Evolutionary conservation across 345 rosid genomes (phyloP).

Genomic region (Adansonia digitata): DNA sequence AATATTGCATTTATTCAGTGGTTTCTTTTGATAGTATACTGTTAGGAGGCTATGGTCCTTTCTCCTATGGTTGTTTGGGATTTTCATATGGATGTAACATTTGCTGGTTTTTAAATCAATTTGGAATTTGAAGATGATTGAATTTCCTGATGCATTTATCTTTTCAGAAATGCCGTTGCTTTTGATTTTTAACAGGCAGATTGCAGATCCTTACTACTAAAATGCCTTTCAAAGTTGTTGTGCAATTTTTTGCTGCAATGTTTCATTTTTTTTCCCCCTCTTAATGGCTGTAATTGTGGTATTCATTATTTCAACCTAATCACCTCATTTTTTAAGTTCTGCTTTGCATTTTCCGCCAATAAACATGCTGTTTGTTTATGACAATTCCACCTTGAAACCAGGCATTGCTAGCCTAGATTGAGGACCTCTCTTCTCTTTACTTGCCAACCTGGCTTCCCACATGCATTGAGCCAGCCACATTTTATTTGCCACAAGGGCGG

Average conservation of each 20-base stretch:
- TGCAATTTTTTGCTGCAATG: too few relatives aligned
- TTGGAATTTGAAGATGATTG: neutral
- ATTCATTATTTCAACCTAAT: neutral
- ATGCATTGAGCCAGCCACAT: too few relatives aligned
- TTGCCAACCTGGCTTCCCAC: neutral
- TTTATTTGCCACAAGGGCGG: too few relatives aligned
- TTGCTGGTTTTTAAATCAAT: neutral
- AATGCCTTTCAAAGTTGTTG: too few relatives aligned
- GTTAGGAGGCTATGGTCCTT: neutral
- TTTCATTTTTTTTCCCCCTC: too few relatives aligned
- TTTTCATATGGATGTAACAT: neutral
- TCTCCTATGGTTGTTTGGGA: neutral
- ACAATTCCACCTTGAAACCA: neutral
- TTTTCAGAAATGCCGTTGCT: neutral
- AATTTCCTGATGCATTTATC: neutral
- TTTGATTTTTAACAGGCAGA: neutral
- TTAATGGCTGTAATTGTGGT: neutral
- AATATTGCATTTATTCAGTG: conserved; percentile 9
- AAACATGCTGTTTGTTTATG: neutral
- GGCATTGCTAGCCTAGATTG: neutral
- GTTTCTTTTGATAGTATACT: conserved; percentile 9
- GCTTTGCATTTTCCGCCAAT: neutral
- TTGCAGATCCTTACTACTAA: neutral
- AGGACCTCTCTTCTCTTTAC: neutral
- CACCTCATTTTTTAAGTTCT: neutral